phyloP scores from a whole-genome alignment of 352 stramenopile genomes.

The Phytophthora crassamura region DNA sequence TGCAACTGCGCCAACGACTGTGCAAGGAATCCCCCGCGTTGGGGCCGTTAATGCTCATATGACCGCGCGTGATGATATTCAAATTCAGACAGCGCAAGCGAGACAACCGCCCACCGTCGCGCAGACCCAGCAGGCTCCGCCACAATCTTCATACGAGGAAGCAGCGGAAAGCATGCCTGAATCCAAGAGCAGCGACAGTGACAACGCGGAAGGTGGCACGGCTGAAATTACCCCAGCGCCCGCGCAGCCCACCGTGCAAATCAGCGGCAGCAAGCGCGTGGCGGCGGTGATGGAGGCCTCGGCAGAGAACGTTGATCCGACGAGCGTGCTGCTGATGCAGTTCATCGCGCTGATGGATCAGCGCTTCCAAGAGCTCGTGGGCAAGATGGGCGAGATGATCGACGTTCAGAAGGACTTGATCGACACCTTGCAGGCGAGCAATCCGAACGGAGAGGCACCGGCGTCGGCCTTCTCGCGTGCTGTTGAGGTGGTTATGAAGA shows the following conservation, averaged over 20 bases:
- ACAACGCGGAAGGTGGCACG: neutral
- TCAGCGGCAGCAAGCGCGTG: constrained; percentile 37
- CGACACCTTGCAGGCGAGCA: constrained; percentile 57
- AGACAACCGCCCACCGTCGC: constrained; percentile 8
- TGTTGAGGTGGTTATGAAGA: constrained; percentile 47
- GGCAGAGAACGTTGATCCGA: constrained; percentile 31
- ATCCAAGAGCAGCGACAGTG: constrained; percentile 5
- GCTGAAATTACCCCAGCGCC: neutral
- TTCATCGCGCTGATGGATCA: constrained; percentile 74
- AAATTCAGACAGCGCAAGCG: constrained; percentile 19
- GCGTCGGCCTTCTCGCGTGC: constrained; percentile 42
- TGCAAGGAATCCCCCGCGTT: constrained; percentile 10
- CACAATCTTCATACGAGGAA: constrained; percentile 20
- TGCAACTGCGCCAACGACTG: neutral
- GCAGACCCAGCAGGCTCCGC: constrained; percentile 11
- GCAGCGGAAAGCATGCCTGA: neutral
- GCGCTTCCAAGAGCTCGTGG: constrained; percentile 75
- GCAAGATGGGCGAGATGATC: constrained; percentile 81
- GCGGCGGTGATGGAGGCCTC: constrained; percentile 34
- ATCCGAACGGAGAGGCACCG: constrained; percentile 41
- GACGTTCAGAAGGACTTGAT: constrained; percentile 77
- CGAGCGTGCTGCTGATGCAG: constrained; percentile 53
- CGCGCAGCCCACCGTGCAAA: constrained; percentile 9
- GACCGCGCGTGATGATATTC: constrained; percentile 9
- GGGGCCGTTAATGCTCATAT: constrained; percentile 6